These are phyloP conservation scores for Rosa multiflora DNA, from an alignment of 306 rosid genomes.

Conservation along the genomic window DNA sequence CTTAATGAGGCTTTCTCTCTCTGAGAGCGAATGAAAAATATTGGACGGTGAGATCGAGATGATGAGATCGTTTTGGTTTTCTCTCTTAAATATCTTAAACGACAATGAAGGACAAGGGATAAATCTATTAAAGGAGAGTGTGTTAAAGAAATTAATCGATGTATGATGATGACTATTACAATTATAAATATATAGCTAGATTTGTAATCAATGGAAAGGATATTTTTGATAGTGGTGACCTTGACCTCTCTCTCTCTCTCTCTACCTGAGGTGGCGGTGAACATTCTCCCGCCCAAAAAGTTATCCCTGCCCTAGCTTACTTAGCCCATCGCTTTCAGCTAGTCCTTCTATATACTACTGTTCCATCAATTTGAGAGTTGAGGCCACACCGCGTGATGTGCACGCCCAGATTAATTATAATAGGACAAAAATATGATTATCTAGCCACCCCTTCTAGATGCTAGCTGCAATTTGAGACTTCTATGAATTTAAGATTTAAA, in stretches of 20 bases:
- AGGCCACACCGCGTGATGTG: slow-evolving; percentile 38
- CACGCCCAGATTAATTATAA: slow-evolving; percentile 25
- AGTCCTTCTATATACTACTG: neutral
- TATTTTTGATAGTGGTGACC: slow-evolving; percentile 36
- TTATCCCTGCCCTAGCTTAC: neutral
- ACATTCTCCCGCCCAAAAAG: slow-evolving; percentile 17
- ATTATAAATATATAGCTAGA: slow-evolving; percentile 11
- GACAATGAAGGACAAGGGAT: slow-evolving; percentile 27
- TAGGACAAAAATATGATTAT: neutral
- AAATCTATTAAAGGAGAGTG: slow-evolving; percentile 1
- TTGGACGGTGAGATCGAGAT: slow-evolving; percentile 40
- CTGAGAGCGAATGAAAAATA: slow-evolving; percentile 29
- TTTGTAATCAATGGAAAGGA: slow-evolving; percentile 35
- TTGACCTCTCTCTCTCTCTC: neutral
- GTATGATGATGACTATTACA: slow-evolving; percentile 32
- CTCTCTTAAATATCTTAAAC: slow-evolving; percentile 12
- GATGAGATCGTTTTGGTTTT: slow-evolving; percentile 12
- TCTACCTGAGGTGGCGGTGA: neutral
- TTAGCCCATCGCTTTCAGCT: slow-evolving; percentile 6
- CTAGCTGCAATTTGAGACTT: slow-evolving; percentile 4
- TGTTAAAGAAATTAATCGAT: slow-evolving; percentile 7
- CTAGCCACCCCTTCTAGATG: slow-evolving; percentile 15
- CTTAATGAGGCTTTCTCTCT: slow-evolving; percentile 24
- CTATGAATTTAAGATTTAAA: neutral
- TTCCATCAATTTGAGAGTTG: neutral